Evolutionary conservation across 768 basidiomycete genomes (phyloP), one percentile per base, ranked within the genome.

Genomic region (Lentinula sp.): DNA sequence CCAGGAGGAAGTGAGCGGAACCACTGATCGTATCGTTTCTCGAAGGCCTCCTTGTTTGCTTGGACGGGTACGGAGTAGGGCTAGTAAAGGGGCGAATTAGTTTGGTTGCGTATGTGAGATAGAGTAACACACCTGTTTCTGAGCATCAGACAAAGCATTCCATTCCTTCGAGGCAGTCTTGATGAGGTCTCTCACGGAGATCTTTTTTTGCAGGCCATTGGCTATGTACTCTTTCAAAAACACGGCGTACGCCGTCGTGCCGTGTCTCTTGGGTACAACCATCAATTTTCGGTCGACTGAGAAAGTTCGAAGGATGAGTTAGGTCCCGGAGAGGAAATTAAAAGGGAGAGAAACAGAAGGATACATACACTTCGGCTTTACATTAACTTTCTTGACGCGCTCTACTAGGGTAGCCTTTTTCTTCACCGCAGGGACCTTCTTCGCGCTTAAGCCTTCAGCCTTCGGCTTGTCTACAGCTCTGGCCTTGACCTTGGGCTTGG

Each of bases 101-200:
- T 7, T 18, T 13, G 12, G 18, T 32, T 39, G 28, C 12, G 10
- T 5, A 53, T 32, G 10, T 32, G 51, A 39, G 13, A 35, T 18
- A 13, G 12, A 15, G 33, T 4, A 20, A 32, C 37, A 32, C 6
- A 77, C 78, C 65, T 77, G 66, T 56, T 72, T 79, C 60, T 79
- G 73, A 3, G 59, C 64, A 10, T 65, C 66, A 4, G 76, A 62
- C n/a, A 77, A 62, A 4, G 51, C 61, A 0, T 51, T 67, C 79
- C 78, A 80, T 3, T 61, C 56, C 39, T 60, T 62, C 9, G 61
- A 63, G 6, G 71, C 67, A 18, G 68, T 61, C 60, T 60, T 72
- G 13, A 67, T n/a, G 1, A 65, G 1, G 10, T 57, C 61, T 6
- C 59, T 58, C 0, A 9, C 41, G 0, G 61, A 62, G 9, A 28